Evolutionary conservation across 257 asterid genomes (phyloP).

Genomic region (Nicotiana knightiana): DNA sequence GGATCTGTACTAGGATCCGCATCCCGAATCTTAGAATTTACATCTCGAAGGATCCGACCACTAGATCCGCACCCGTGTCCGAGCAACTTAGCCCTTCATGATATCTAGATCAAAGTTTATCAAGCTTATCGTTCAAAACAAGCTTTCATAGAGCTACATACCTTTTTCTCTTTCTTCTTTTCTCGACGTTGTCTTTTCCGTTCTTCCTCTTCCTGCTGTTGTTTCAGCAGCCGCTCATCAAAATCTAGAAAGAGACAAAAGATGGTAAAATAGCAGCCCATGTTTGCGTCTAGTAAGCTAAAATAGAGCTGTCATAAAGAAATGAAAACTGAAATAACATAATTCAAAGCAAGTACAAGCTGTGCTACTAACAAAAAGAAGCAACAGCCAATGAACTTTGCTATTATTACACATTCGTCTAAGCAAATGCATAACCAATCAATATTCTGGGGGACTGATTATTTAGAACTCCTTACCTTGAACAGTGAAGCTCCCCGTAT

Average conservation of each 20-base stretch:
- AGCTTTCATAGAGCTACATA: conserved; percentile 2
- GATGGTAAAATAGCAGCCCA: conserved; percentile 5
- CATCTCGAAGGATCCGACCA: too few relatives aligned
- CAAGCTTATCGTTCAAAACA: background rate
- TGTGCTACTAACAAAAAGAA: background rate
- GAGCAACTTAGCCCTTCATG: background rate
- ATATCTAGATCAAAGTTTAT: background rate
- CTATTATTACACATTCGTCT: background rate
- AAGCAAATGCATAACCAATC: background rate
- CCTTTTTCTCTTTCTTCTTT: conserved; percentile 99
- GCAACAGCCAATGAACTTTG: background rate
- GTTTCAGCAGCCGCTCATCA: conserved; percentile 85
- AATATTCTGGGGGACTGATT: background rate
- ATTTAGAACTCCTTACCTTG: conserved; percentile 46
- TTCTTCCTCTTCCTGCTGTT: conserved; percentile 97
- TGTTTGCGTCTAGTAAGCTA: background rate
- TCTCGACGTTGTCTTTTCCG: conserved; percentile 90
- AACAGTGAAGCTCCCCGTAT: conserved; percentile 75
- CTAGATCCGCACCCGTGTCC: too few relatives aligned
- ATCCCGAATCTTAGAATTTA: background rate
- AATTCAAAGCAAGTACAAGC: background rate
- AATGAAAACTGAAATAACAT: too few relatives aligned
- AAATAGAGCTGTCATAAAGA: too few relatives aligned
- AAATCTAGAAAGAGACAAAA: conserved; percentile 45
- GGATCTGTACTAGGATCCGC: background rate